Percentiles rank a stretch among this genome's conserved stretches.
phyloP scores from a whole-genome alignment of 2,329 filamentous ascomycete species.

The Diaporthe vexans region DNA sequence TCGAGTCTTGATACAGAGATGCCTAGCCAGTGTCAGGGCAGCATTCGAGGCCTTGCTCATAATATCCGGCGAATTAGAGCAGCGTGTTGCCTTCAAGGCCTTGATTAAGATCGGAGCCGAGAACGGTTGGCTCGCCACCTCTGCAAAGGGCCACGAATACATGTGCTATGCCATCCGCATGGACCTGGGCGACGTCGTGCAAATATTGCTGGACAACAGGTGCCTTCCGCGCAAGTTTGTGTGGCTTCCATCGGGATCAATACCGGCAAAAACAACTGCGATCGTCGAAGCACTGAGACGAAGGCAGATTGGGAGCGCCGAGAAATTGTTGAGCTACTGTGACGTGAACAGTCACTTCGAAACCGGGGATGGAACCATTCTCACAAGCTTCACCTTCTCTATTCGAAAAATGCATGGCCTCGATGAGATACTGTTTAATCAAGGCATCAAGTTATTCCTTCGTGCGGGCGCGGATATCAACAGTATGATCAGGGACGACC shows the following conservation, averaged over 20 bases:
- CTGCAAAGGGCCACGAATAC: not conserved
- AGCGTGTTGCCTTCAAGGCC: not conserved
- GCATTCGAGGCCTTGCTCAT: not conserved
- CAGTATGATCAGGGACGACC: not conserved
- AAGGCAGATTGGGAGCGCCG: not conserved
- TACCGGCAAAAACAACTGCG: too few species aligned
- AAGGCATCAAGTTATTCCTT: not conserved
- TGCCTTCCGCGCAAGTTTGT: not conserved
- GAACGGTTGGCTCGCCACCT: not conserved
- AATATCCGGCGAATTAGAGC: not conserved
- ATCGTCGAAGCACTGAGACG: not conserved
- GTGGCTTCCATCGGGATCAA: fast-evolving
- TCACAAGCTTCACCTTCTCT: not conserved
- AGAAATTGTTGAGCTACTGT: not conserved
- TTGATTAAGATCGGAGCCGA: not conserved
- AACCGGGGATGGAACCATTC: fast-evolving
- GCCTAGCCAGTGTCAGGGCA: not conserved
- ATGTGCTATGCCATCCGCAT: not conserved
- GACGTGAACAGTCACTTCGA: not conserved
- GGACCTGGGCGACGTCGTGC: not conserved
- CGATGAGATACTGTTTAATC: not conserved
- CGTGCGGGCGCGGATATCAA: not conserved
- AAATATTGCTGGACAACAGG: not conserved
- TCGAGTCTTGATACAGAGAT: not conserved
- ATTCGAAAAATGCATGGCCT: not conserved